Percentiles rank a stretch among this genome's conserved stretches.
Conservation (phyloP, 2,329 filamentous ascomycete genomes). For the Ophiostoma sp. region DNA sequence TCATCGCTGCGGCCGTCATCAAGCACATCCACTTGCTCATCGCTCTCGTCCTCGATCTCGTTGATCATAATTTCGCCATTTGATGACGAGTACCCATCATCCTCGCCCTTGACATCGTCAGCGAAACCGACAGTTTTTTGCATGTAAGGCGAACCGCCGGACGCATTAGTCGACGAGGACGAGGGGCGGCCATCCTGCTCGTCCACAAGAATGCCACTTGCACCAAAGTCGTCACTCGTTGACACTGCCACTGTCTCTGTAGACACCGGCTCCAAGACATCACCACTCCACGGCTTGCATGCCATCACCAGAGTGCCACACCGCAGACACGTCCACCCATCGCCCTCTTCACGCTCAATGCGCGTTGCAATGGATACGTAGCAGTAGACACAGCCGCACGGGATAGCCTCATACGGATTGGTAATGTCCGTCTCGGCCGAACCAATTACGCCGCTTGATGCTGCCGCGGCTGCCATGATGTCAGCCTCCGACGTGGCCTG, state of each 20-base stretch:
- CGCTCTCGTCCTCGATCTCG: conserved; percentile 1
- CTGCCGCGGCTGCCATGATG: conserved; percentile 61
- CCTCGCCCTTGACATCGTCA: conserved; percentile 44
- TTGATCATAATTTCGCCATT: conserved; percentile 12
- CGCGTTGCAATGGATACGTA: conserved; percentile 91
- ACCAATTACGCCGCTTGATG: conserved; percentile 72
- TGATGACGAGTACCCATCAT: conserved; percentile 24
- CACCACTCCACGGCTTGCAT: conserved; percentile 87
- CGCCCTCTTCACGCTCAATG: conserved; percentile 86
- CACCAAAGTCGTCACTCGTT: neutral
- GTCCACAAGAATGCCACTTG: conserved; percentile 1
- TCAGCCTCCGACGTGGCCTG: conserved; percentile 69
- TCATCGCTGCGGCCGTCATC: neutral
- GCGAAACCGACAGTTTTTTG: conserved; percentile 59
- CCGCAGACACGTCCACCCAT: conserved; percentile 86
- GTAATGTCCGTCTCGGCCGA: conserved; percentile 90
- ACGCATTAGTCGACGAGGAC: conserved; percentile 21
- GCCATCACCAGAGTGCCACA: conserved; percentile 80
- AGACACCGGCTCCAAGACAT: conserved; percentile 61
- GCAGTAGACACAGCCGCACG: conserved; percentile 90
- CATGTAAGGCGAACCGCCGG: conserved; percentile 22
- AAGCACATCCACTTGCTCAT: neutral
- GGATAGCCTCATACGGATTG: conserved; percentile 87
- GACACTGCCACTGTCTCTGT: neutral
- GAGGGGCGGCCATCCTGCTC: conserved; percentile 13